phyloP scores from a whole-genome alignment of 768 basidiomycete genomes.

The Lactifluus pinguis region DNA sequence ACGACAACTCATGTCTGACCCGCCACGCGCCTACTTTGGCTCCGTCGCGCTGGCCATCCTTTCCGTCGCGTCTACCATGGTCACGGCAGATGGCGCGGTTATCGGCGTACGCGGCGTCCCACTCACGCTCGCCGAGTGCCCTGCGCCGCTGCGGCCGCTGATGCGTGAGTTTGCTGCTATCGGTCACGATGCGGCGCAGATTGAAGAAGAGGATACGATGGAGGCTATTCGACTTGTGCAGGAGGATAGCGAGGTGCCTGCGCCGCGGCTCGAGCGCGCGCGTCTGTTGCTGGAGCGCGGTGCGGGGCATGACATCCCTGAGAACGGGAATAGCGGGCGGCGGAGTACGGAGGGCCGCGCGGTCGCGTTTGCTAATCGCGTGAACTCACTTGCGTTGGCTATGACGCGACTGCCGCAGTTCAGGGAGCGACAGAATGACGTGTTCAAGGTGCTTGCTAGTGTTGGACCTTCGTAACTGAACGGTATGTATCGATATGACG shows the following conservation, averaged over 20 bases:
- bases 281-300: slow-evolving; percentile 49
- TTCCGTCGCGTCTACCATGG: slow-evolving; percentile 42
- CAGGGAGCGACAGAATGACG: slow-evolving; percentile 56
- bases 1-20: slow-evolving; percentile 48
- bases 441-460: slow-evolving; percentile 58
- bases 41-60: slow-evolving; percentile 67
- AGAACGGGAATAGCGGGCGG: slow-evolving; percentile 24
- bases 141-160: slow-evolving; percentile 52
- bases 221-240: slow-evolving; percentile 36
- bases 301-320: slow-evolving; percentile 35
- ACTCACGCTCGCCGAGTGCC: slow-evolving; percentile 54
- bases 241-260: slow-evolving; percentile 29
- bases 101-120: slow-evolving; percentile 40
- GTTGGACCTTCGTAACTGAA: slow-evolving; percentile 14
- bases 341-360: slow-evolving; percentile 55
- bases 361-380: slow-evolving; percentile 64
- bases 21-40: slow-evolving; percentile 70
- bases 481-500: background rate
- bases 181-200: slow-evolving; percentile 38
- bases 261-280: slow-evolving; percentile 52
- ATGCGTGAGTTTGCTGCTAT: slow-evolving; percentile 57
- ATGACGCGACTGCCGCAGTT: slow-evolving; percentile 68
- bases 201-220: slow-evolving; percentile 47
- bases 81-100: slow-evolving; percentile 42
- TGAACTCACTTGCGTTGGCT: slow-evolving; percentile 63